Base-by-base conservation (phyloP, 2,329 filamentous ascomycete species). In the Leptographium flavum region DNA sequence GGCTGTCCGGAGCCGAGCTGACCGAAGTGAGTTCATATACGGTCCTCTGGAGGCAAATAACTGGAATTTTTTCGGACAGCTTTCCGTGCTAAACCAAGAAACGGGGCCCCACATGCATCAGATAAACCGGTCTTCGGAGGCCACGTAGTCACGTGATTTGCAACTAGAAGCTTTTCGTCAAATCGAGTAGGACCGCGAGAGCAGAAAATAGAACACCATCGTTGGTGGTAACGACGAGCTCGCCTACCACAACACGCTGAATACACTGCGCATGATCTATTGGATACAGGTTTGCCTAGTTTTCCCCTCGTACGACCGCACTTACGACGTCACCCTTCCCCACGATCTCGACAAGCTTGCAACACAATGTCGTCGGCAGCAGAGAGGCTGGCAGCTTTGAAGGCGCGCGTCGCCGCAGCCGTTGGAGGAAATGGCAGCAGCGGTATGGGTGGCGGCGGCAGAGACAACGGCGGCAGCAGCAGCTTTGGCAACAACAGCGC, bases 361-460 rank as follows among this genome's bases (percentile, higher is more conserved):
- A 22, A 27, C 28, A 31, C 25, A 15, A 47, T 45, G 42, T 45
- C 46, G 2, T 21, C 42, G 19, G 67, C 74, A 51, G 70, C 80
- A 57, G 71, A 86, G 62, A 70, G 76, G 51, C 69, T 90, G 52
- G 86, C 85, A 40, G 81, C 83, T 37, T 73, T 93, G 58, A 88
- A 83, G 61, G 84, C 84, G 22, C 75, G 85, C 54, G 82, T 92
- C 13, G 82, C 83, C 40, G 83, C 83, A 42, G 83, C 84, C 44
- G 82, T 84, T 35, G 23, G 28, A 7, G 28, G 27, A 21, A 23
- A 37, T 11, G 17, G 17, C 23, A 35, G 19, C 17, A 14, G 19
- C 25, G 33, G 19, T 14, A 21, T 21, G 2, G 44, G 65, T 17
- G 71, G 62, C 50, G 27, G 31, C 14, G 31, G 36, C 40, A 13